Evolutionary conservation across 805 yeast genomes (phyloP), one percentile per base, ranked within the genome.

Genomic region (Candida manassasensis): DNA sequence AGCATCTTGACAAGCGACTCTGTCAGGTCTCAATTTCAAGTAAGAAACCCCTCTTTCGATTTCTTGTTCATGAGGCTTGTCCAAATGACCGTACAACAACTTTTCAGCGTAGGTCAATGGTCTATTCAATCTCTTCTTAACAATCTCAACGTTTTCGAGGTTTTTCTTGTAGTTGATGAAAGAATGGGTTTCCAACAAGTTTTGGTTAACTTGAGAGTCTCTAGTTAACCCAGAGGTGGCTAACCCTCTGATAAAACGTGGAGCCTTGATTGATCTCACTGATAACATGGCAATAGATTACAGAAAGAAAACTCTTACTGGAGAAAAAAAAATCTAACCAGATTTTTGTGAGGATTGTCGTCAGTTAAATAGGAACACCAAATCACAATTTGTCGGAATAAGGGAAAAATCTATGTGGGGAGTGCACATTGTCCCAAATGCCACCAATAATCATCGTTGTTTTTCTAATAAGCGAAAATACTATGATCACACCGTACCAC

Each of bases 1-100:
- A 39, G 97, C 97, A 73, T 89, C 97, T 73, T 89, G 97, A 84
- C 95, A 88, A 33, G 97, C 97, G 43, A 90, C 97, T 65, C 97
- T 80, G 65, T 89, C 97, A 37, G 97, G 97, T 69, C 95, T 82
- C 60, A 90, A 76, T 69, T 90, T 90, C 65, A 89, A 75, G 70
- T 90, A 90, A 33, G 93, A 82, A 39, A 79, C 76, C 59, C 97
- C 97, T 63, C 97, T 82, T 55, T 74, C 72, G 50, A 84, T 78
- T 46, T 83, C 81, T 67, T 87, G 87, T 49, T 77, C 88, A 52
- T 84, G 89, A 44, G 97, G 97, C 56, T 90, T 78, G 57, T 84
- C 96, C 62, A 90, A 76, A 70, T 90, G 97, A 47, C 96, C 90
- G 69, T 90, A 93, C 48, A 90, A 73, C 49, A 90, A 78, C 73